Evolutionary conservation across 306 rosid genomes (phyloP).

Genomic region (Crotalaria pallida): DNA sequence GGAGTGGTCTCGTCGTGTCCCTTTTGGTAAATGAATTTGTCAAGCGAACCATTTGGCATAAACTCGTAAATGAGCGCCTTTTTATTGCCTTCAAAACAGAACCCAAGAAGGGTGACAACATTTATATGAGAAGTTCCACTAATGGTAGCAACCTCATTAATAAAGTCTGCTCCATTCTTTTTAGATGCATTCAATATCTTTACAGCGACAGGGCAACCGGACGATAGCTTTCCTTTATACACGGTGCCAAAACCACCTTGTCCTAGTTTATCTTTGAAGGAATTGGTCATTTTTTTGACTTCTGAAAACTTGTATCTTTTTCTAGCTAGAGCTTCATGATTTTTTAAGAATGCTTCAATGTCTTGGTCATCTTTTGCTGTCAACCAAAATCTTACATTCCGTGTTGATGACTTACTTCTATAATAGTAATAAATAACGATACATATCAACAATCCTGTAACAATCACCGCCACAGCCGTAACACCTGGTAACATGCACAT

Average conservation of each 20-base stretch:
- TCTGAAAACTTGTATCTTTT: background rate
- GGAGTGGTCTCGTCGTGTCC: no score
- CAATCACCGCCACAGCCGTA: no score
- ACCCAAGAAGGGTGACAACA: slow-evolving; percentile 4
- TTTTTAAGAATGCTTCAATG: no score
- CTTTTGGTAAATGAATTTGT: slow-evolving; percentile 32
- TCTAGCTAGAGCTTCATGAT: no score
- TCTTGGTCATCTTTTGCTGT: no score
- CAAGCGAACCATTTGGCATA: slow-evolving; percentile 45
- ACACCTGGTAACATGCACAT: no score
- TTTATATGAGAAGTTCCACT: slow-evolving; percentile 32
- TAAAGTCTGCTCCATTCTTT: slow-evolving; percentile 30
- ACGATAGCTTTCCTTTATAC: slow-evolving; percentile 19
- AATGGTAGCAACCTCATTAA: slow-evolving; percentile 19
- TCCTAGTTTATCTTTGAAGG: slow-evolving; percentile 29
- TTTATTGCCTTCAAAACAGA: slow-evolving; percentile 1
- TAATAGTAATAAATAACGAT: no score
- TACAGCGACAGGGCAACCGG: slow-evolving; percentile 25
- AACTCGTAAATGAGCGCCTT: slow-evolving; percentile 34
- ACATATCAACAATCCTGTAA: no score
- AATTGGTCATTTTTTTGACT: slow-evolving; percentile 25
- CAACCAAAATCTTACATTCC: no score
- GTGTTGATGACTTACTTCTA: no score
- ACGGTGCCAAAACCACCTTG: slow-evolving; percentile 31
- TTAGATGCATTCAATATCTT: slow-evolving; percentile 23